These are phyloP conservation scores for Exidia glandulosa DNA, from an alignment of 768 basidiomycete species.

Conservation along the genomic window DNA sequence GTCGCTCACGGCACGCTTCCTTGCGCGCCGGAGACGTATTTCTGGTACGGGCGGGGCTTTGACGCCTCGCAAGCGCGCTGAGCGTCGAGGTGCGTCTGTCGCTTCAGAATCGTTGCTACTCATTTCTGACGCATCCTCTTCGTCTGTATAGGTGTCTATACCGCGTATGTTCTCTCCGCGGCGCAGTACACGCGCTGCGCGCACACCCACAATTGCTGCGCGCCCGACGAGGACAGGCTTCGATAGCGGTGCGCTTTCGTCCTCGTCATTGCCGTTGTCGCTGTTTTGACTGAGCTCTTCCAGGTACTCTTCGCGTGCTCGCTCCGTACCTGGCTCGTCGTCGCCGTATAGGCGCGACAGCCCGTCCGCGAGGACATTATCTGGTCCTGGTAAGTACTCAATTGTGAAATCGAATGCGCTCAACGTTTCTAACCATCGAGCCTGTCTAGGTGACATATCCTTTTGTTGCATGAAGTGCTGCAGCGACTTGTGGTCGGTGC, in stretches of 20 bases:
- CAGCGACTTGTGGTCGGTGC: constrained; percentile 23
- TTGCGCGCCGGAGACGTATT: too few species aligned
- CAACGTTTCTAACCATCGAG: constrained; percentile 26
- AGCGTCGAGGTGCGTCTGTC: too few species aligned
- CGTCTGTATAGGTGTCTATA: too few species aligned
- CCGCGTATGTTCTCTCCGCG: too few species aligned
- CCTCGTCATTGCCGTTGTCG: constrained; percentile 12
- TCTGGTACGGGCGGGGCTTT: too few species aligned
- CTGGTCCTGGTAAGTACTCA: constrained; percentile 18
- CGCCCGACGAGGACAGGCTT: constrained; percentile 23
- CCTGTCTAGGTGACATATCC: constrained; percentile 23
- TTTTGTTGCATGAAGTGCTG: constrained; percentile 20
- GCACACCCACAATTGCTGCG: constrained; percentile 31
- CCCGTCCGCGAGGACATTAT: constrained; percentile 22
- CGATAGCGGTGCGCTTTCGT: constrained; percentile 18
- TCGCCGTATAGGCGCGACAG: constrained; percentile 9
- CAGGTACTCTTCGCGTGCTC: neutral
- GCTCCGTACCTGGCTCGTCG: too few species aligned
- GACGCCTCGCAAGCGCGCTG: too few species aligned
- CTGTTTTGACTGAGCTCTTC: constrained; percentile 6
- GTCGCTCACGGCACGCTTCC: too few species aligned
- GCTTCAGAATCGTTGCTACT: too few species aligned
- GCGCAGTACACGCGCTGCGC: too few species aligned
- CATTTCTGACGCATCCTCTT: too few species aligned
- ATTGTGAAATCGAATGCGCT: constrained; percentile 22